Evolutionary conservation across 129 eudicot species (phyloP).

Genomic region (Erigeron canadensis): DNA sequence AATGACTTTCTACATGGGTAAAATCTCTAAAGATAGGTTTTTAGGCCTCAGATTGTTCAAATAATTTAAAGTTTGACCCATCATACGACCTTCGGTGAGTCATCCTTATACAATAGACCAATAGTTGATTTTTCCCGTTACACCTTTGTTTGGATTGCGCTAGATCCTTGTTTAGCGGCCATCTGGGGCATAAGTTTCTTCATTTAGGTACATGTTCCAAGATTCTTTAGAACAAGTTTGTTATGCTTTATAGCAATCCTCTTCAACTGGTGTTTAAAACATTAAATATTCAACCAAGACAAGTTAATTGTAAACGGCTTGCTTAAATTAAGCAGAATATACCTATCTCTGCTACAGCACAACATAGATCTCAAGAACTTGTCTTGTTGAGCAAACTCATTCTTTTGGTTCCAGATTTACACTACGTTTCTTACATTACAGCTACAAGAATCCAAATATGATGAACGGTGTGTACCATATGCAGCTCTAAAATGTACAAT

Average conservation of each 20-base stretch:
- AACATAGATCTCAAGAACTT: slow-evolving; percentile 29
- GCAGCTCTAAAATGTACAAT: not conserved
- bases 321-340: slow-evolving; percentile 47
- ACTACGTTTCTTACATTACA: not conserved
- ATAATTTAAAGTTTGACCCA: too few relatives aligned
- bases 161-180: not conserved
- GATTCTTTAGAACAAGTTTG: not conserved
- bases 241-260: slow-evolving; percentile 34
- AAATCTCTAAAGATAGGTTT: too few relatives aligned
- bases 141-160: not conserved
- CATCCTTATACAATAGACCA: too few relatives aligned
- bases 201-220: not conserved
- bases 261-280: slow-evolving; percentile 11
- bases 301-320: slow-evolving; percentile 41
- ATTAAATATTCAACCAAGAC: slow-evolving; percentile 52
- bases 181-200: not conserved
- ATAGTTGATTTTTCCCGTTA: too few relatives aligned
- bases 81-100: too few relatives aligned
- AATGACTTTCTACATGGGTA: too few relatives aligned
- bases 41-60: too few relatives aligned
- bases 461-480: not conserved
- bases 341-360: slow-evolving; percentile 22
- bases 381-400: not conserved
- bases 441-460: not conserved
- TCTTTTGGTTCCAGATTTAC: not conserved